Base-by-base conservation (phyloP, 148 eudicot species). In the Camellia lanceoleosa region DNA sequence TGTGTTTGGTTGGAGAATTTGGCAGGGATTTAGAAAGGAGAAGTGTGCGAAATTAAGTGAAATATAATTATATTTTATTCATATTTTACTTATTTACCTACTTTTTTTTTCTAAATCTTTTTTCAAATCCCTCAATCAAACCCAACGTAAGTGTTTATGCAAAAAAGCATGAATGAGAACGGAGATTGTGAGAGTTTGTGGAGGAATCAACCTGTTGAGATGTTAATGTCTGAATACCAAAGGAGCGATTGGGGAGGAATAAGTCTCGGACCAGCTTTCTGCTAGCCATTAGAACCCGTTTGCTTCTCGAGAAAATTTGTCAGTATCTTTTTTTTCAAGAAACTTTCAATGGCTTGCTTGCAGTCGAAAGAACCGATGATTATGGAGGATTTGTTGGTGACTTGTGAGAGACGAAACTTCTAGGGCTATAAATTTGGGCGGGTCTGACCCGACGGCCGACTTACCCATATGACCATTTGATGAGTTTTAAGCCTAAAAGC, bases 181-280 rank as follows among this genome's bases (percentile, higher is more conserved):
- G 7, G 18, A 5, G 16, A 77, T 30, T 6, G 30, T 1, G 12
- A 64, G 41, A 6, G 12, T 10, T 60, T 75, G 12, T 38, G 19
- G 9, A 64, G 41, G 49, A 76, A 73, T 67, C 68, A 47, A 88
- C 90, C 90, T 83, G 86, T 72, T 66, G 81, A 80, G 81, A 61
- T 43, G 56, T 59, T 38, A 81, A 16, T 14, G 82, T 56, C 18
- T 78, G 85, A 16, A 75, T 81, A 67, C 62, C 74, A 55, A 85
- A 72, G 70, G 72, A 74, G 9, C 60, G 76, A 43, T 78, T 79
- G 52, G 87, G 69, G 77, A 86, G 72, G 5, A 84, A 41, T 42
- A 86, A 63, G 78, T 88, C 88, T 51, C 90, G 85, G 71, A 82
- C 80, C 68, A 88, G 82, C 78, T 86, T 88, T 68, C 88, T 78